phyloP scores from a whole-genome alignment of 2,329 filamentous ascomycete genomes.

The Colletotrichum melonis region DNA sequence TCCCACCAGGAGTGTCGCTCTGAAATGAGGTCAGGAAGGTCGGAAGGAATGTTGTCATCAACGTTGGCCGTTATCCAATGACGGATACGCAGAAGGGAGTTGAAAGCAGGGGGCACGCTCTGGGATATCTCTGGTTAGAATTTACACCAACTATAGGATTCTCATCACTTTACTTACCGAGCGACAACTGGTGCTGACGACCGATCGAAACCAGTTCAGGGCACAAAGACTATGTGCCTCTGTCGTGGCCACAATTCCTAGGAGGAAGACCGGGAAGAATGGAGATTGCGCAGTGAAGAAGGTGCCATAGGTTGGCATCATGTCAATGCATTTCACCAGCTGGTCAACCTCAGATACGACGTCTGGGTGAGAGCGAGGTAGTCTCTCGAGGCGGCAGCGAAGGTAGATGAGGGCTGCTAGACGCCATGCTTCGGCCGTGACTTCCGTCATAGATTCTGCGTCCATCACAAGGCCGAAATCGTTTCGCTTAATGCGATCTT shows the following conservation, averaged over 20 bases:
- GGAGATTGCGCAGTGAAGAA: constrained; percentile 56
- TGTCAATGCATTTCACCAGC: constrained; percentile 49
- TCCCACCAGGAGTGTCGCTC: constrained; percentile 54
- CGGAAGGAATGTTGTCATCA: constrained; percentile 12
- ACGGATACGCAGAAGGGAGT: constrained; percentile 48
- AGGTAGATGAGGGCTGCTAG: constrained; percentile 52
- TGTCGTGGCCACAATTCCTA: constrained; percentile 49
- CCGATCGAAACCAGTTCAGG: constrained; percentile 49
- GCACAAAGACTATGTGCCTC: constrained; percentile 44
- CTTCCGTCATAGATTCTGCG: constrained; percentile 49
- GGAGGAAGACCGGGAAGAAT: constrained; percentile 53
- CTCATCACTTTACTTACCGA: constrained; percentile 48
- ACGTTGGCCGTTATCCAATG: constrained; percentile 47
- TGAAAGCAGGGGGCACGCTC: constrained; percentile 54
- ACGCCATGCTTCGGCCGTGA: constrained; percentile 55
- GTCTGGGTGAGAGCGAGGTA: constrained; percentile 50
- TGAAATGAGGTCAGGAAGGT: constrained; percentile 40
- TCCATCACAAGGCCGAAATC: constrained; percentile 10
- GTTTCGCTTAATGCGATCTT: constrained; percentile 3
- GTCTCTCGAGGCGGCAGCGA: constrained; percentile 51
- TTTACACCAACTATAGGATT: background rate
- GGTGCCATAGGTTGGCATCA: constrained; percentile 54
- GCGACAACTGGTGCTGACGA: constrained; percentile 50
- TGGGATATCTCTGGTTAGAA: constrained; percentile 34
- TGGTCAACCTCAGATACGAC: constrained; percentile 46